phyloP scores from a whole-genome alignment of 805 yeast genomes.

The Metschnikowia amazonensis region DNA sequence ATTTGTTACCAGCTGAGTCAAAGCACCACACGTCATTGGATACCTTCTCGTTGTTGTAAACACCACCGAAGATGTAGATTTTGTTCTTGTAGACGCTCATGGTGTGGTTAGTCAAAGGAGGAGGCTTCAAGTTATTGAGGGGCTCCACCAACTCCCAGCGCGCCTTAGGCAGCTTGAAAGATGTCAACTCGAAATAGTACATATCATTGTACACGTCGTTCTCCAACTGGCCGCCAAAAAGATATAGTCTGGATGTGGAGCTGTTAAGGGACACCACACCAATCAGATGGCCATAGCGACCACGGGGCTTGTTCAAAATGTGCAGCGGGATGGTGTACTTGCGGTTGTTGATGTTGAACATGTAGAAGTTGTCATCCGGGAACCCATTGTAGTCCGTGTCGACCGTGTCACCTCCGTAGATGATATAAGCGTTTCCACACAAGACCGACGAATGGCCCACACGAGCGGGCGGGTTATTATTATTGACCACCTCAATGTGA shows the following conservation, averaged over 20 bases:
- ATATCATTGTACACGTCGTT: constrained; percentile 83
- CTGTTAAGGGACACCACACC: constrained; percentile 57
- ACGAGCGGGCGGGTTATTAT: constrained; percentile 87
- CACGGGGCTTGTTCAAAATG: constrained; percentile 64
- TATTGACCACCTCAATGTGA: constrained; percentile 49
- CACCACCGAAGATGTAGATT: constrained; percentile 88
- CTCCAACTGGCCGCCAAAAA: constrained; percentile 92
- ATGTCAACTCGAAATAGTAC: constrained; percentile 79
- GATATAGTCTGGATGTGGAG: constrained; percentile 54
- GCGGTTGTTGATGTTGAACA: constrained; percentile 58
- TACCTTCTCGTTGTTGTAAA: constrained; percentile 61
- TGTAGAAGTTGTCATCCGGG: constrained; percentile 85
- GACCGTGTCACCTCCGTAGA: constrained; percentile 95
- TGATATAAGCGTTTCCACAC: constrained; percentile 91
- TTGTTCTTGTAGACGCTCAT: constrained; percentile 77
- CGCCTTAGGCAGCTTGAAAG: constrained; percentile 78
- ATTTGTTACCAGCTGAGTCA: constrained; percentile 62
- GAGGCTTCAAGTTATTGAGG: constrained; percentile 49
- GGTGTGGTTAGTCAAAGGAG: constrained; percentile 87
- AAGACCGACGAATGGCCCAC: constrained; percentile 92
- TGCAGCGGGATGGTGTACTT: constrained; percentile 45
- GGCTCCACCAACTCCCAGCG: constrained; percentile 77
- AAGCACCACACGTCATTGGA: constrained; percentile 76
- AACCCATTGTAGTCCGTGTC: constrained; percentile 69
- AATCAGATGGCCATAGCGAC: constrained; percentile 92